Evolutionary conservation across 116 monocot species (phyloP), one percentile per base, ranked within the genome.

Genomic region (Papilionanthe hybrid): DNA sequence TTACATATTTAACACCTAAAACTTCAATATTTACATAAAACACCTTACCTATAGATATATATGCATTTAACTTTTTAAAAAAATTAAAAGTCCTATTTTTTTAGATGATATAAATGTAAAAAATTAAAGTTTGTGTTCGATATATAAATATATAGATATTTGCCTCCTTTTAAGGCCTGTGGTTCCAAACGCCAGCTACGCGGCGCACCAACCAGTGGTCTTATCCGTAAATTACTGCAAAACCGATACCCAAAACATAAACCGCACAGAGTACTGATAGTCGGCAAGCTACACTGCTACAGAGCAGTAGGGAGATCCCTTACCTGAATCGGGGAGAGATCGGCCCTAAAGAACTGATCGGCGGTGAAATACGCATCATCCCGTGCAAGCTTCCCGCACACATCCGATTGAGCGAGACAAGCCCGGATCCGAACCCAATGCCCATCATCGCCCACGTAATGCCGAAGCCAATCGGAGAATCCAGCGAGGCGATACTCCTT

Each of bases 301-400:
- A 15, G 32, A 69, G 30, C 11, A 6, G 57, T 18, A 63, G 25
- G 5, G 8, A 12, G 22, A 1, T 30, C 79, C 79, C 82, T 84
- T 82, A 80, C 96, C 96, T 96, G 91, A 9, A 96, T 80, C 0
- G 96, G 96, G 41, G 90, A 79, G 81, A 96, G 87, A 60, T 82
- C 79, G 25, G 90, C 77, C 66, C 75, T 81, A 75, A 86, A 87
- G 86, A 86, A 93, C 68, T 87, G 86, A 7, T 83, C 87, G 45
- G 86, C 85, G 50, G 88, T 90, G 72, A 84, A 43, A 75, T 87
- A 91, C 3, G 83, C 78, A 3, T 81, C 78, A 12, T 76, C 57
- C 19, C 67, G 66, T 2, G 74, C 82, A 9, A 93, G 83, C 78
- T 85, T 90, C 58, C 83, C 79, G 79, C 96, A 96, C 1, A 90